Percentiles rank a stretch among this genome's conserved stretches.
phyloP scores from a whole-genome alignment of 257 asterid genomes.

The Solanum appendiculatum region DNA sequence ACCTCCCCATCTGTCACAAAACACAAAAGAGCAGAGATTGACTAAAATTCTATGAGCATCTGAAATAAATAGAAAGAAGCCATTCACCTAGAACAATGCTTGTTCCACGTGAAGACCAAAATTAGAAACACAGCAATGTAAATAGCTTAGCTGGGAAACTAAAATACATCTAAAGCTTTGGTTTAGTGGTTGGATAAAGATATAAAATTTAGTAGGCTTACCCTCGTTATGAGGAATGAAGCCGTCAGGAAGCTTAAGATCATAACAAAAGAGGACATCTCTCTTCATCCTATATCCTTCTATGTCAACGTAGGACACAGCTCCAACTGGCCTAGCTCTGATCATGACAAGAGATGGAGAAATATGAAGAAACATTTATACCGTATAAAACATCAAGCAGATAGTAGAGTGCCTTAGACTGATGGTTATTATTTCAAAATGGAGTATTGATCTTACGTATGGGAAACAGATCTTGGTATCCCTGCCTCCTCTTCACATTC shows the following conservation, averaged over 20 bases:
- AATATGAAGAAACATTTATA: not conserved
- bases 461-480: constrained; percentile 61
- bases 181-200: not conserved
- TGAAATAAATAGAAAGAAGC: not conserved
- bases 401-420: not conserved
- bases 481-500: constrained; percentile 98
- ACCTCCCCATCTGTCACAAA: constrained; percentile 81
- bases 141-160: not conserved
- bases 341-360: constrained; percentile 4
- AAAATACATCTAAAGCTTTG: not conserved
- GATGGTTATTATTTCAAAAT: not conserved
- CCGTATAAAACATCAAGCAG: not conserved
- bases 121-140: not conserved
- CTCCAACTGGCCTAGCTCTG: constrained; percentile 86
- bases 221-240: constrained; percentile 75
- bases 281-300: constrained; percentile 72
- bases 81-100: not conserved
- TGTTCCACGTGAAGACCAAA: not conserved
- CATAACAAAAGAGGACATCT: constrained; percentile 92
- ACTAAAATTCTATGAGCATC: not conserved
- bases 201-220: constrained; percentile 6
- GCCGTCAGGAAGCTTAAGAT: constrained; percentile 69
- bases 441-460: constrained; percentile 30
- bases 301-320: constrained; percentile 72
- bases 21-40: not conserved